Evolutionary conservation across 176 grass and related monocot genomes (phyloP).

Genomic region (Eleusine coracana): DNA sequence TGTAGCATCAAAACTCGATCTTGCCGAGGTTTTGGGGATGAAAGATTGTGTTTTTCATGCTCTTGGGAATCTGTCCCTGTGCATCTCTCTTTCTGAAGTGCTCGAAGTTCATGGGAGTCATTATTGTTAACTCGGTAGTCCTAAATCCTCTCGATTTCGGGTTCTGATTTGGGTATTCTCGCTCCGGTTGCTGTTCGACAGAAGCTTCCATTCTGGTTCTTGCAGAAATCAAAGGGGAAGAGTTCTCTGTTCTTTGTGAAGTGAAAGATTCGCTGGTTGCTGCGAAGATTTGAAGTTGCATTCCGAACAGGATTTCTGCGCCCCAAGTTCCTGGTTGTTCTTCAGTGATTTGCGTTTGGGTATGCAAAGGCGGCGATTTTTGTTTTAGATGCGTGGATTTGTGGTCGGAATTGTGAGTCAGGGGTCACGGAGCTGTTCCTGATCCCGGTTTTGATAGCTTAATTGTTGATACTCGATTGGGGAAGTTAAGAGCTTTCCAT

Average conservation of each 20-base stretch:
- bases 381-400: slow-evolving; percentile 29
- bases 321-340: neutral
- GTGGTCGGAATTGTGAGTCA: slow-evolving; percentile 19
- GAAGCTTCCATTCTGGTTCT: slow-evolving; percentile 8
- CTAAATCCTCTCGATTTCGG: neutral
- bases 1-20: slow-evolving; percentile 41
- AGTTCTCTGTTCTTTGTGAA: neutral
- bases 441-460: neutral
- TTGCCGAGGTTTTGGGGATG: slow-evolving; percentile 36
- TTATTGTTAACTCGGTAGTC: neutral
- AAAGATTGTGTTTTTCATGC: slow-evolving; percentile 42
- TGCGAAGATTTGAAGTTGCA: slow-evolving; percentile 35
- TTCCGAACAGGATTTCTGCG: slow-evolving; percentile 9
- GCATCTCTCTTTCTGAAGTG: neutral
- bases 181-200: neutral
- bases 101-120: neutral
- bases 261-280: neutral
- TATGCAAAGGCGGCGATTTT: neutral
- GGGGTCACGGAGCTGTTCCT: neutral
- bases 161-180: neutral
- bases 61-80: neutral
- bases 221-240: neutral
- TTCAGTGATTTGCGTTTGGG: neutral
- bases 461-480: slow-evolving; percentile 1
- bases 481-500: neutral